These are phyloP conservation scores for Fusarium paranaense DNA, from an alignment of 2,329 filamentous ascomycete genomes.

Conservation along the genomic window DNA sequence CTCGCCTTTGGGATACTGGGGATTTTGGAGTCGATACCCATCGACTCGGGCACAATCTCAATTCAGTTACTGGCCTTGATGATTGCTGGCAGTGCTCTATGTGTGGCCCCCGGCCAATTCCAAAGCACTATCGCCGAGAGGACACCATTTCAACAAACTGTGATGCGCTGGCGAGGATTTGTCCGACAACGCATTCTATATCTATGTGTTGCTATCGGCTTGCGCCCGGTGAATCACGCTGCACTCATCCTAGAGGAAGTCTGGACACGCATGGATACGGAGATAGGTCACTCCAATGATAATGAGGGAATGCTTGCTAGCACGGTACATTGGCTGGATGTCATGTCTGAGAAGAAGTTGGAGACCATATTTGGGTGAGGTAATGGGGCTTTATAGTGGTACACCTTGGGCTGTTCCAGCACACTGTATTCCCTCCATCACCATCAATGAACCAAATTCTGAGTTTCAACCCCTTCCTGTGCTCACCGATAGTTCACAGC, in stretches of 20 bases:
- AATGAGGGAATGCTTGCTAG: neutral
- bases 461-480: fast-evolving
- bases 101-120: neutral
- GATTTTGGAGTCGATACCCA: slow-evolving; percentile 3
- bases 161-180: slow-evolving; percentile 2
- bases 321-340: slow-evolving; percentile 24
- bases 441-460: no score
- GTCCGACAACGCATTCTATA: slow-evolving; percentile 4
- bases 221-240: slow-evolving; percentile 12
- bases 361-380: slow-evolving; percentile 29
- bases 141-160: neutral
- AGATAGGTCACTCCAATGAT: neutral
- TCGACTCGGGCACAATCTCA: slow-evolving; percentile 16
- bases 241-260: slow-evolving; percentile 18
- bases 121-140: neutral
- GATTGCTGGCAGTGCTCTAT: slow-evolving; percentile 19
- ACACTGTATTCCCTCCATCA: neutral
- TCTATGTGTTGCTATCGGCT: slow-evolving; percentile 4
- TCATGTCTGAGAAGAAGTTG: slow-evolving; percentile 23
- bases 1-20: slow-evolving; percentile 3
- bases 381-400: no score
- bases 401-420: neutral
- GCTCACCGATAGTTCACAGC: neutral
- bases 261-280: slow-evolving; percentile 25
- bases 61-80: slow-evolving; percentile 18